Evolutionary conservation across 1,284 basidiomycete species (phyloP), one percentile per base, ranked within the genome.

Genomic region (Rhizoctonia solani): DNA sequence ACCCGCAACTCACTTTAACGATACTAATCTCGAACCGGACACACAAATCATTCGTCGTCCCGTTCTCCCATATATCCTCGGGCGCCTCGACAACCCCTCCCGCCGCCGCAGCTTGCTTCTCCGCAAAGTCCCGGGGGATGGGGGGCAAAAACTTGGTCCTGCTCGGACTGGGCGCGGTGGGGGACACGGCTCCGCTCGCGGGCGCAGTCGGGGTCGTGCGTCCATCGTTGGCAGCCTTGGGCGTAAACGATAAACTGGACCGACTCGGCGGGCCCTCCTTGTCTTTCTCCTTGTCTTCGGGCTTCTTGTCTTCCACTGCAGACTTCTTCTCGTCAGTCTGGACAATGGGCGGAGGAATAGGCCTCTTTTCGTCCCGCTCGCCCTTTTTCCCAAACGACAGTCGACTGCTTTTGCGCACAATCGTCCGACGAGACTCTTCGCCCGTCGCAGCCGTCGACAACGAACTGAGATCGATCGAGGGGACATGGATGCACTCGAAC

Each of bases 11-110:
- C 72, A 95, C 93, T 84, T 95, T 95, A 75, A 97, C 92, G 70
- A 97, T 88, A 76, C 90, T 95, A 68, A 97, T 92, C 77, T 98
- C 95, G 77, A 97, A 98, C 69, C 92, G 82, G 11, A 98, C 95
- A 70, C 91, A 87, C 69, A 97, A 76, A 54, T 86, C 86, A 75
- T 87, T 79, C 66, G 86, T 84, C 16, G 87, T 86, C 76, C 87
- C 86, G 72, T 76, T 86, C 76, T 93, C 90, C 76, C 87, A 90
- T 71, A 86, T 75, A 34, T 89, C 87, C 34, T 84, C 82, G 67
- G 88, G 85, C 11, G 87, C 82, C 72, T 85, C 86, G 3, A n/a
- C n/a, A 84, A 85, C 0, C 85, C 85, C 67, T 86, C 76, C 2
- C 83, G 29, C 82, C 68, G 78, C 11, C 54, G n/a, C 19, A 25